phyloP scores from a whole-genome alignment of 768 basidiomycete genomes.

The Trametopsis cervina region DNA sequence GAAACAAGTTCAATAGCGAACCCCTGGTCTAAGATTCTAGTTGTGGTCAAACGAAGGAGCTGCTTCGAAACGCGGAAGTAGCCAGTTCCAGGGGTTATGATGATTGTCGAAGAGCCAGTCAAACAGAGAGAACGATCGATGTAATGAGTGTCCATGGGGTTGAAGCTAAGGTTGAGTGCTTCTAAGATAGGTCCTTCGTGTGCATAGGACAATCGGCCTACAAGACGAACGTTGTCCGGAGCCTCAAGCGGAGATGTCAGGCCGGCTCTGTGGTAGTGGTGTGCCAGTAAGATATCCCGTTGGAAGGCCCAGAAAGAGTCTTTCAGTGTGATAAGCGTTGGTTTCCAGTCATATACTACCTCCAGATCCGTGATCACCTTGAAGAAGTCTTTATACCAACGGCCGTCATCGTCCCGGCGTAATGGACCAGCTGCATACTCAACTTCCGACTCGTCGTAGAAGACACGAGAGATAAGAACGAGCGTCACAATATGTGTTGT shows the following conservation, averaged over 20 bases:
- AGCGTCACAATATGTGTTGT: slow-evolving; percentile 94
- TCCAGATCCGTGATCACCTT: slow-evolving; percentile 94
- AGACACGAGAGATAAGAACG: slow-evolving; percentile 89
- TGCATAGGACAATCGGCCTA: slow-evolving; percentile 77
- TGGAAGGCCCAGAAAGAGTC: slow-evolving; percentile 89
- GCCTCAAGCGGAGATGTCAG: slow-evolving; percentile 29
- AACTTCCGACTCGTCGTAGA: slow-evolving; percentile 76
- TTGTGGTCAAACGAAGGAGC: slow-evolving; percentile 85
- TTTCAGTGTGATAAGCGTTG: slow-evolving; percentile 80
- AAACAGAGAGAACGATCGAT: slow-evolving; percentile 90
- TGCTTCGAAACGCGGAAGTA: slow-evolving; percentile 91
- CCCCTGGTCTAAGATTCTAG: slow-evolving; percentile 90
- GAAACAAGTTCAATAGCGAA: slow-evolving; percentile 85
- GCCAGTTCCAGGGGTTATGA: slow-evolving; percentile 91
- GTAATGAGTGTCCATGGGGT: slow-evolving; percentile 91
- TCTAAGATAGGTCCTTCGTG: slow-evolving; percentile 96
- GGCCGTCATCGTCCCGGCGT: slow-evolving; percentile 62
- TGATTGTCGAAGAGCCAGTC: slow-evolving; percentile 75
- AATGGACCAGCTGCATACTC: slow-evolving; percentile 81
- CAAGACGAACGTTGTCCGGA: slow-evolving; percentile 54
- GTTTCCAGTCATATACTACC: slow-evolving; percentile 80
- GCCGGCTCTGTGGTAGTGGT: slow-evolving; percentile 75
- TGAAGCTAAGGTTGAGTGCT: slow-evolving; percentile 87
- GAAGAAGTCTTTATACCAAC: slow-evolving; percentile 93
- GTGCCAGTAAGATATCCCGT: slow-evolving; percentile 82